A percentile compares a stretch with the other conserved stretches of the same genome.
These are phyloP conservation scores for Cyberlindnera amylophila DNA, from an alignment of 805 yeast species.

Conservation along the genomic window DNA sequence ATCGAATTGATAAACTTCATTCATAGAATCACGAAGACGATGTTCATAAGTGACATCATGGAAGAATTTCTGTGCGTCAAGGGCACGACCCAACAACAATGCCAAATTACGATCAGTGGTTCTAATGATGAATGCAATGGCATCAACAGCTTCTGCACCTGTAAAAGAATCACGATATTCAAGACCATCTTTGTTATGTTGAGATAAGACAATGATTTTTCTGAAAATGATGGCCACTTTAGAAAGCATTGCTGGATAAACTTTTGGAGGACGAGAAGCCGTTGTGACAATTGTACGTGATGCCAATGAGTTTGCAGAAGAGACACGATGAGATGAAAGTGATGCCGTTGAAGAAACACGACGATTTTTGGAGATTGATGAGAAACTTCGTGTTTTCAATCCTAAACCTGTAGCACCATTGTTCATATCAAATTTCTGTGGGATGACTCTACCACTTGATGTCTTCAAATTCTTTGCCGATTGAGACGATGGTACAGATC, in stretches of 20 bases:
- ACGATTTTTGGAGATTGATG: constrained; percentile 32
- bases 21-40: constrained; percentile 79
- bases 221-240: constrained; percentile 77
- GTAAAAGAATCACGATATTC: constrained; percentile 91
- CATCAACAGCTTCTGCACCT: constrained; percentile 90
- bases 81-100: constrained; percentile 78
- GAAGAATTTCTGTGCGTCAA: constrained; percentile 91
- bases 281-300: constrained; percentile 46
- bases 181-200: constrained; percentile 84
- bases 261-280: constrained; percentile 50
- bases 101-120: constrained; percentile 93
- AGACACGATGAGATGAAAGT: constrained; percentile 21
- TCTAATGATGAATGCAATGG: constrained; percentile 78
- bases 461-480: constrained; percentile 28
- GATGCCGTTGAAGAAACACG: constrained; percentile 26
- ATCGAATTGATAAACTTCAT: constrained; percentile 83
- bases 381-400: constrained; percentile 43
- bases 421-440: constrained; percentile 41
- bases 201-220: constrained; percentile 64
- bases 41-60: constrained; percentile 96
- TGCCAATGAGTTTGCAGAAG: constrained; percentile 22
- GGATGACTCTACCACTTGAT: constrained; percentile 40
- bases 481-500: no score
- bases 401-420: constrained; percentile 32
- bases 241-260: constrained; percentile 87